These are phyloP conservation scores for Niebla homalea DNA, from an alignment of 495 filamentous ascomycete genomes.

Conservation along the genomic window DNA sequence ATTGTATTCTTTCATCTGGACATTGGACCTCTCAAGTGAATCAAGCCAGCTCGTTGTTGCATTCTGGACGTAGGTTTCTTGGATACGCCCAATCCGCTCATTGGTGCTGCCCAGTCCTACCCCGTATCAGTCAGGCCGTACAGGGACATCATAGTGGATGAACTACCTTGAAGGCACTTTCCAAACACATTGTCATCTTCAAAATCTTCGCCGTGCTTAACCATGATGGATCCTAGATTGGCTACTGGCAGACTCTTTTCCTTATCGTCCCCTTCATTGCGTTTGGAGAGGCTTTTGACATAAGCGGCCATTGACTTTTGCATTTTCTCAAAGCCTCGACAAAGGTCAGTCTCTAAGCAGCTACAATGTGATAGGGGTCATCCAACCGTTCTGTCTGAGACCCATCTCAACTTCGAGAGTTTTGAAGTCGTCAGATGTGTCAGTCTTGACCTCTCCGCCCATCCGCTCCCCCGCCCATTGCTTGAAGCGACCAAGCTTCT, in stretches of 20 bases:
- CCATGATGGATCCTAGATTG: constrained; percentile 77
- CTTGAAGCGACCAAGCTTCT: constrained; percentile 91
- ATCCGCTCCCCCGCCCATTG: constrained; percentile 98
- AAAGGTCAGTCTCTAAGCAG: constrained; percentile 3
- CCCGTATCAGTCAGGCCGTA: not conserved
- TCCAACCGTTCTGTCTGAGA: constrained; percentile 74
- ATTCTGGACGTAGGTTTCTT: constrained; percentile 71
- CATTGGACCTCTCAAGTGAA: constrained; percentile 73
- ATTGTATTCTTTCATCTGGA: constrained; percentile 98
- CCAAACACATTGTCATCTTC: constrained; percentile 86
- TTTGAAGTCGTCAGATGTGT: constrained; percentile 85
- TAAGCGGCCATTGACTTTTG: constrained; percentile 82
- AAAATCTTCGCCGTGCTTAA: constrained; percentile 87
- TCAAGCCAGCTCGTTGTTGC: constrained; percentile 86
- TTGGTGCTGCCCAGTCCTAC: constrained; percentile 70
- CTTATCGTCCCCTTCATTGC: constrained; percentile 67
- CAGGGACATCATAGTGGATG: not conserved
- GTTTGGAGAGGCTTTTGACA: constrained; percentile 81
- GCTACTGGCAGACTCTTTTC: constrained; percentile 75
- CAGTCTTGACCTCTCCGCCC: constrained; percentile 85
- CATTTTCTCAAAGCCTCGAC: constrained; percentile 75
- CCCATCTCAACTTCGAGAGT: constrained; percentile 85
- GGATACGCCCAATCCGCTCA: constrained; percentile 74
- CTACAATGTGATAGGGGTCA: not conserved
- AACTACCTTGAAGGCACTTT: constrained; percentile 66